phyloP scores from a whole-genome alignment of 2,329 filamentous ascomycete genomes.

The Aphanocladium album region DNA sequence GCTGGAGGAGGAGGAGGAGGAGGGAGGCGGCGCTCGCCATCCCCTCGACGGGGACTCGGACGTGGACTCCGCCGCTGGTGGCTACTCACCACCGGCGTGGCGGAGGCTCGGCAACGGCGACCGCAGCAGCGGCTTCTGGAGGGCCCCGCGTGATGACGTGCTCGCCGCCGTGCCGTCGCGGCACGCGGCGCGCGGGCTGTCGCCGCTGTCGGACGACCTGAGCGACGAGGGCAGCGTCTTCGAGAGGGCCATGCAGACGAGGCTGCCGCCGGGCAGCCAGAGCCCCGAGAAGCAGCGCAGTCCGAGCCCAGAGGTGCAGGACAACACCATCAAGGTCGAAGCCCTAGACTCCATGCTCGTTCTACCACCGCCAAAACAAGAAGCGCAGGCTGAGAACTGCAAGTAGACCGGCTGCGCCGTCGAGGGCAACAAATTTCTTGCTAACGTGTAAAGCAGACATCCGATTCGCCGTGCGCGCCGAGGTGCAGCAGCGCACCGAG shows the following conservation, averaged over 20 bases:
- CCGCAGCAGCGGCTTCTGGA: conserved; percentile 57
- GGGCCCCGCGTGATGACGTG: conserved; percentile 43
- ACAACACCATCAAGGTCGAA: conserved; percentile 34
- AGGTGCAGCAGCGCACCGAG: conserved; percentile 82
- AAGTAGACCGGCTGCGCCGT: conserved; percentile 24
- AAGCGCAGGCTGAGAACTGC: conserved; percentile 45
- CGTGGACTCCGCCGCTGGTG: conserved; percentile 43
- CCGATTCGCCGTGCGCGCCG: conserved; percentile 79
- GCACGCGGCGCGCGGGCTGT: conserved; percentile 12
- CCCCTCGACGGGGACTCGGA: conserved; percentile 39
- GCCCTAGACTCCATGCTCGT: conserved; percentile 22
- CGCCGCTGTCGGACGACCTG: conserved; percentile 19
- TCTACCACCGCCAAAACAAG: conserved; percentile 19
- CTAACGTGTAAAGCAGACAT: conserved; percentile 54
- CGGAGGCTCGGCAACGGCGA: conserved; percentile 55
- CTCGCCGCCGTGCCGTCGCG: conserved; percentile 39
- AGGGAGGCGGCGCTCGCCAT: neutral
- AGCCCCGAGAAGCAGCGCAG: conserved; percentile 49
- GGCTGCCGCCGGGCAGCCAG: conserved; percentile 49
- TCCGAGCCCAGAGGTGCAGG: conserved; percentile 37
- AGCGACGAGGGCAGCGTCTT: conserved; percentile 28
- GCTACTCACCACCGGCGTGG: conserved; percentile 58
- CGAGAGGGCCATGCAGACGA: conserved; percentile 47
- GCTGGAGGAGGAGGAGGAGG: conserved; percentile 26
- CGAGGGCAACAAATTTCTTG: neutral